Percentiles rank a stretch among this genome's conserved stretches.
These are phyloP conservation scores for Colletotrichum magnum DNA, from an alignment of 2,329 filamentous ascomycete species.

Conservation along the genomic window DNA sequence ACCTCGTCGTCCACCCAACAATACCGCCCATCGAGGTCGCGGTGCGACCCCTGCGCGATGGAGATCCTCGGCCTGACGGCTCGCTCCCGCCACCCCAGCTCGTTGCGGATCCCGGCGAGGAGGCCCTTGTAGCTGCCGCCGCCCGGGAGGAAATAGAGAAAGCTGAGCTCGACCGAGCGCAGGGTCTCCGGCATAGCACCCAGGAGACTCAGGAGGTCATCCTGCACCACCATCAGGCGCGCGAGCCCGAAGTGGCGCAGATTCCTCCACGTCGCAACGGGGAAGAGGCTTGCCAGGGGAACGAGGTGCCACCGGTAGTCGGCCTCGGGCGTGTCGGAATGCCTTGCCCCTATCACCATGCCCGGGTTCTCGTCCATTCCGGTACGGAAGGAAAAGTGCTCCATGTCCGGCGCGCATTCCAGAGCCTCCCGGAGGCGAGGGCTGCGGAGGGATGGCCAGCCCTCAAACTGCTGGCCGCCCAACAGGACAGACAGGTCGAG, in stretches of 20 bases:
- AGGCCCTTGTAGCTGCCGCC: conserved; percentile 32
- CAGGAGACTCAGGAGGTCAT: conserved; percentile 48
- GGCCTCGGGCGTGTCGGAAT: not conserved
- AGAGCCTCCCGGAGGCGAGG: too few species aligned
- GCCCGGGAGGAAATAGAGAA: conserved; percentile 45
- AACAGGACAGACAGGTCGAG: too few species aligned
- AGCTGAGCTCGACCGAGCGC: conserved; percentile 51
- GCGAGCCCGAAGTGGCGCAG: conserved; percentile 51
- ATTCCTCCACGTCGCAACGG: conserved; percentile 45
- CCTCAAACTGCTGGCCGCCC: too few species aligned
- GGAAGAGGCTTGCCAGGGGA: conserved; percentile 48
- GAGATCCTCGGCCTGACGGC: conserved; percentile 19
- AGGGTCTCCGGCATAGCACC: conserved; percentile 43
- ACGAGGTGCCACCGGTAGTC: conserved; percentile 15
- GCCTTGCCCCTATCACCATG: not conserved
- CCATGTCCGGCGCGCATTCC: too few species aligned
- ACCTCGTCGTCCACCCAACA: conserved; percentile 35
- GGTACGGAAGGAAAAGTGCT: not conserved
- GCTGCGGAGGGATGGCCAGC: too few species aligned
- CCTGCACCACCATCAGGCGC: conserved; percentile 44
- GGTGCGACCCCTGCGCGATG: not conserved
- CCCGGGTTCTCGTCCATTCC: conserved; percentile 35
- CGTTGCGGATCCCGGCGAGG: conserved; percentile 43
- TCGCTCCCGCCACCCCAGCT: conserved; percentile 40
- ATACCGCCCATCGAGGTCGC: not conserved